Conservation (phyloP, 1,284 basidiomycete genomes). For the Xerocomus minutiporus region DNA sequence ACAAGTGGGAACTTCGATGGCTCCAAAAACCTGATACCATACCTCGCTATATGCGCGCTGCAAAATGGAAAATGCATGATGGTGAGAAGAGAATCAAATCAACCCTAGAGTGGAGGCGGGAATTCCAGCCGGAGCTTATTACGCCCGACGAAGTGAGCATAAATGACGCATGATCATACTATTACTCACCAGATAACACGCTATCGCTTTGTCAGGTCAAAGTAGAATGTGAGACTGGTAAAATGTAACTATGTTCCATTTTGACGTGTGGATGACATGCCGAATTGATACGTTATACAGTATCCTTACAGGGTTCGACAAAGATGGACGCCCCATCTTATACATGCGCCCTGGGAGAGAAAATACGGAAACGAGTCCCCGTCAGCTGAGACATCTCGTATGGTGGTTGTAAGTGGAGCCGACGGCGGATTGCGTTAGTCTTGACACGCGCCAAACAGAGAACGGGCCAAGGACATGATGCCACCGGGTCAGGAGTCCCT, state of each 20-base stretch:
- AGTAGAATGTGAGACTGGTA: constrained; percentile 77
- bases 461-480: constrained; percentile 83
- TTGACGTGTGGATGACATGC: neutral
- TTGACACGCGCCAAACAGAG: constrained; percentile 41
- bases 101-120: constrained; percentile 78
- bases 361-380: constrained; percentile 71
- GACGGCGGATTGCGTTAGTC: neutral
- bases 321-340: constrained; percentile 74
- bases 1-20: constrained; percentile 75
- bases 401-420: constrained; percentile 66
- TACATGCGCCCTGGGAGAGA: constrained; percentile 83
- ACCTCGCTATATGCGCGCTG: constrained; percentile 77
- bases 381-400: constrained; percentile 78
- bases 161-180: neutral
- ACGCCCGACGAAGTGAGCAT: constrained; percentile 61
- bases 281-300: constrained; percentile 49
- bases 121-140: constrained; percentile 79
- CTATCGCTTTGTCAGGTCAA: constrained; percentile 41
- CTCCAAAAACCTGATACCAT: constrained; percentile 68
- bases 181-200: constrained; percentile 1
- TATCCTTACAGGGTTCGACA: constrained; percentile 78
- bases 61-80: constrained; percentile 77
- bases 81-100: constrained; percentile 72
- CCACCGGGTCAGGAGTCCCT: constrained; percentile 77
- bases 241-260: constrained; percentile 58